phyloP scores from a whole-genome alignment of 257 asterid species.

The Fraxinus pennsylvanica region DNA sequence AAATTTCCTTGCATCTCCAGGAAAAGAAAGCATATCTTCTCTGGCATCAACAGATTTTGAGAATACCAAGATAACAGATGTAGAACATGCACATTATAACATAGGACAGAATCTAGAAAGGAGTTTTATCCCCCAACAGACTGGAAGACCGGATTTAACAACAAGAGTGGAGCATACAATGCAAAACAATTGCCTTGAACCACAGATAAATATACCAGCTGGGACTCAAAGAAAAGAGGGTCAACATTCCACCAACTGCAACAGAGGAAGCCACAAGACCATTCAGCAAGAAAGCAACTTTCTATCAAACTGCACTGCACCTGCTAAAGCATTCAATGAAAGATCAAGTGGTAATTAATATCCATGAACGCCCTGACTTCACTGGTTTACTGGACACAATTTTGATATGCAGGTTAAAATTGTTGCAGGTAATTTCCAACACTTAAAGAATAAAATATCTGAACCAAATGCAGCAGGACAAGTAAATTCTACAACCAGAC shows the following conservation, averaged over 20 bases:
- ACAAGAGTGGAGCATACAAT: slow-evolving; percentile 29
- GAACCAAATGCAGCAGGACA: slow-evolving; percentile 32
- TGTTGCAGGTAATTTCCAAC: slow-evolving; percentile 27
- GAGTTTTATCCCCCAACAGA: slow-evolving; percentile 31
- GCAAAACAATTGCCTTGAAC: slow-evolving; percentile 24
- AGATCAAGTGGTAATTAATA: slow-evolving; percentile 49
- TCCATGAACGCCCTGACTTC: slow-evolving; percentile 18
- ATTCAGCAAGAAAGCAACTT: slow-evolving; percentile 35
- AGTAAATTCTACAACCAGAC: slow-evolving; percentile 22
- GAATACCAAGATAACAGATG: slow-evolving; percentile 32
- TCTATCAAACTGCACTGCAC: slow-evolving; percentile 33
- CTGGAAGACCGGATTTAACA: slow-evolving; percentile 37
- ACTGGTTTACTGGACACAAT: neutral
- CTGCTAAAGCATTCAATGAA: slow-evolving; percentile 39
- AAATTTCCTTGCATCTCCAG: slow-evolving; percentile 33
- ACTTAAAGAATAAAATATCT: neutral
- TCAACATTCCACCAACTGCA: slow-evolving; percentile 33
- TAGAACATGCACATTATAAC: slow-evolving; percentile 25
- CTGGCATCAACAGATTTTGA: slow-evolving; percentile 40
- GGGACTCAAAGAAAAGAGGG: slow-evolving; percentile 29
- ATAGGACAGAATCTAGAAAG: slow-evolving; percentile 39
- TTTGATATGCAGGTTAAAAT: slow-evolving; percentile 18
- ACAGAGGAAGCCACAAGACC: slow-evolving; percentile 32
- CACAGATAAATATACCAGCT: slow-evolving; percentile 27
- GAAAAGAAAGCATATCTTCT: slow-evolving; percentile 41